Conservation (phyloP, 2,329 filamentous ascomycete species). For the Ascochyta koolunga region DNA sequence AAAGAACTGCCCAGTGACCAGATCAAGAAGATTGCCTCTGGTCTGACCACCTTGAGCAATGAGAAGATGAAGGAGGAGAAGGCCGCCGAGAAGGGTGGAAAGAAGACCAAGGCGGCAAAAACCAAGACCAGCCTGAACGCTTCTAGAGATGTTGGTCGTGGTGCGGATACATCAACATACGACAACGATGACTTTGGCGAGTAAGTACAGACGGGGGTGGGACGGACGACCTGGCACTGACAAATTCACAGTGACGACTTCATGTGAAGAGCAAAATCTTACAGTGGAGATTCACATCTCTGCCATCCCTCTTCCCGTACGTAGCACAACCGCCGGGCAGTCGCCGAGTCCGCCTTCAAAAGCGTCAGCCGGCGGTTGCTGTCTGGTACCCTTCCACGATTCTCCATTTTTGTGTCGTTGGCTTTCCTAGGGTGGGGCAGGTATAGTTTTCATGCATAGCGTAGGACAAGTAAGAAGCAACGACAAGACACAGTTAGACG, state of each 20-base stretch:
- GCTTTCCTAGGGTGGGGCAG: constrained; percentile 6
- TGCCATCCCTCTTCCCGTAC: constrained; percentile 14
- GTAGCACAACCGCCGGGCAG: constrained; percentile 16
- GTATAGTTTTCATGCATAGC: constrained; percentile 22
- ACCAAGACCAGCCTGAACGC: constrained; percentile 85
- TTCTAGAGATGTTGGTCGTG: constrained; percentile 59
- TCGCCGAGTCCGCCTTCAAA: constrained; percentile 4
- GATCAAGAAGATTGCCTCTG: constrained; percentile 93
- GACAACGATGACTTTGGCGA: constrained; percentile 87
- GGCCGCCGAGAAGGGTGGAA: constrained; percentile 86
- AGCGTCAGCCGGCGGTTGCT: background rate
- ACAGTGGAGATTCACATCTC: constrained; percentile 2
- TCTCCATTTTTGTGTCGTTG: constrained; percentile 12
- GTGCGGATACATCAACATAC: constrained; percentile 77
- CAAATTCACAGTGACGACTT: constrained; percentile 43
- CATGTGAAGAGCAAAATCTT: constrained; percentile 37
- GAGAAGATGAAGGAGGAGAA: constrained; percentile 99
- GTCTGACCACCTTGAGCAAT: constrained; percentile 87
- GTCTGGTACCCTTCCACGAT: background rate
- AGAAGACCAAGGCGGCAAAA: constrained; percentile 97
- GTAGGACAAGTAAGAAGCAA: background rate
- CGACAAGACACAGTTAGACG: background rate
- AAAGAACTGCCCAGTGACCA: constrained; percentile 90
- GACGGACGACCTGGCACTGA: constrained; percentile 23
- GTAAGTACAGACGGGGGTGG: constrained; percentile 60